These are phyloP conservation scores for Colletotrichum liriopes DNA, from an alignment of 2,329 filamentous ascomycete species.

Conservation along the genomic window DNA sequence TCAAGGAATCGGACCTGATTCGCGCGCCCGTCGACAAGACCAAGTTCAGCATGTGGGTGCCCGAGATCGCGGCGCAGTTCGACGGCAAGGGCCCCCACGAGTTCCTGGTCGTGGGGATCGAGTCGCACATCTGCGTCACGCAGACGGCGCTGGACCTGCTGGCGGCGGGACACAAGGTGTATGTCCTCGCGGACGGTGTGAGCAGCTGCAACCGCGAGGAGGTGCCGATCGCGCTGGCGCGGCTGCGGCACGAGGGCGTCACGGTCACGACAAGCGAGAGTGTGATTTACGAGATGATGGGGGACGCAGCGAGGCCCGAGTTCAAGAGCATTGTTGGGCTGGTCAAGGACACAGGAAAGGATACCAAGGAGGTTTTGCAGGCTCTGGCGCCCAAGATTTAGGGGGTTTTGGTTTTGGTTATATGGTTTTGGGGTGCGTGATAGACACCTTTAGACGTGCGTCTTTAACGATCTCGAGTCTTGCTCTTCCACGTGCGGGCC, in stretches of 20 bases:
- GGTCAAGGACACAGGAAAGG: conserved; percentile 82
- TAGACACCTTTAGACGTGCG: not conserved
- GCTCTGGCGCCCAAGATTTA: conserved; percentile 76
- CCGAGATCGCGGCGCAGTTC: conserved; percentile 69
- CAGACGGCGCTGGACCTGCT: conserved; percentile 91
- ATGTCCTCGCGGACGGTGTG: conserved; percentile 90
- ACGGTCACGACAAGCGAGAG: conserved; percentile 90
- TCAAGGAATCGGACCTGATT: conserved; percentile 59
- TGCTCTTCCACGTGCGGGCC: not conserved
- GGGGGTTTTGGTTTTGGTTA: no score
- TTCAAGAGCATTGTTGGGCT: conserved; percentile 82
- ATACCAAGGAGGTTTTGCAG: conserved; percentile 79
- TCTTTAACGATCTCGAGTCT: not conserved
- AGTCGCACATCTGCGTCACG: conserved; percentile 93
- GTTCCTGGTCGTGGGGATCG: conserved; percentile 89
- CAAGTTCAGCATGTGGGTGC: conserved; percentile 88
- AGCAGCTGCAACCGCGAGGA: conserved; percentile 90
- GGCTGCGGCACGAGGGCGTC: conserved; percentile 83
- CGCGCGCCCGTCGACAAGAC: conserved; percentile 83
- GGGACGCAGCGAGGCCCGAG: conserved; percentile 80
- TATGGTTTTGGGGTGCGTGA: not conserved
- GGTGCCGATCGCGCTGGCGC: conserved; percentile 82
- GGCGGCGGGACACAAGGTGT: conserved; percentile 82
- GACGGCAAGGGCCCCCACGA: conserved; percentile 57
- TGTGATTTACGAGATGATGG: conserved; percentile 90